Conservation (phyloP, 371 early-diverging fungal species). For the Syncephalastrum monosporum region DNA sequence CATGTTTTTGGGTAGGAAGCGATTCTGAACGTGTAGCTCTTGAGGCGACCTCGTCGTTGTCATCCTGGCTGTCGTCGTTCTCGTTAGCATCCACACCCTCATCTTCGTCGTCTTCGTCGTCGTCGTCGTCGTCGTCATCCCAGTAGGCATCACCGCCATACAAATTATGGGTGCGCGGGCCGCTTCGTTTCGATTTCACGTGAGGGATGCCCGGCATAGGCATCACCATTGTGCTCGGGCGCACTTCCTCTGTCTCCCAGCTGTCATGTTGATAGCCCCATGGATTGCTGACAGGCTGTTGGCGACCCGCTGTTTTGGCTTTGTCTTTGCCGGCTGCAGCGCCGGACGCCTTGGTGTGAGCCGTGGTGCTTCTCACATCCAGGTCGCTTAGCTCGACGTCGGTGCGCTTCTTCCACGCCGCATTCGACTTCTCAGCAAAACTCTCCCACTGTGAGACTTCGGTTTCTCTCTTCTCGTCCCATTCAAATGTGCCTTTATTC, state of each 20-base stretch:
- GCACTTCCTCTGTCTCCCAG: constrained; percentile 24
- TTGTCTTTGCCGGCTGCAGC: neutral
- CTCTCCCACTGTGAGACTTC: constrained; percentile 14
- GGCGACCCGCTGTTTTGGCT: neutral
- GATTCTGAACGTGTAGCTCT: too few relatives aligned
- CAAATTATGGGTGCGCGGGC: constrained; percentile 24
- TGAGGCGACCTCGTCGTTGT: neutral
- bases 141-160: constrained; percentile 7
- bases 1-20: too few relatives aligned
- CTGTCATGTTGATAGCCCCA: constrained; percentile 8
- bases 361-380: too few relatives aligned
- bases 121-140: constrained; percentile 7
- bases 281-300: neutral
- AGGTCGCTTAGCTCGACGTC: constrained; percentile 14
- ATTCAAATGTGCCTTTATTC: constrained; percentile 20
- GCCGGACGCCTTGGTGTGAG: neutral
- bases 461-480: neutral
- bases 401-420: constrained; percentile 18
- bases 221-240: constrained; percentile 34
- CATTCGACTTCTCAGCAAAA: constrained; percentile 15
- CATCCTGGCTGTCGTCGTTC: too few relatives aligned
- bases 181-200: constrained; percentile 16
- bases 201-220: constrained; percentile 25
- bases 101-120: neutral
- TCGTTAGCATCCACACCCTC: too few relatives aligned